Conservation (phyloP, 495 filamentous ascomycete species). For the Schizothecium vesticola region DNA sequence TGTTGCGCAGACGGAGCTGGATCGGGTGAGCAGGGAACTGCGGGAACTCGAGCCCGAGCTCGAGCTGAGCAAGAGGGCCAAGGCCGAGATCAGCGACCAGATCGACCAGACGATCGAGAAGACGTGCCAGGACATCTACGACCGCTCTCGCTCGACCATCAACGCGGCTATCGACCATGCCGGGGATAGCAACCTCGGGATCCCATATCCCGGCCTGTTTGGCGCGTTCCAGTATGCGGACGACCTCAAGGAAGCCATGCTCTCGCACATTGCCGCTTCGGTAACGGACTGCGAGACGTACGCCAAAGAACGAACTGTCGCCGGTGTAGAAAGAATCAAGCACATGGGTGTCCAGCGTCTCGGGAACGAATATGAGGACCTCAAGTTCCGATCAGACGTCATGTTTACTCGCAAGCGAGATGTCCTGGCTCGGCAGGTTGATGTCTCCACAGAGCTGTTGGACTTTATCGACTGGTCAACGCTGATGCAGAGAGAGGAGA, state of each 20-base stretch:
- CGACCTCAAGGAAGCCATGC: constrained; percentile 85
- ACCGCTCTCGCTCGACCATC: constrained; percentile 69
- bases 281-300: constrained; percentile 78
- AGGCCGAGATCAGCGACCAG: constrained; percentile 72
- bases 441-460: constrained; percentile 79
- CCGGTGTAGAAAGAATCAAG: constrained; percentile 83
- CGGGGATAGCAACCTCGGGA: constrained; percentile 71
- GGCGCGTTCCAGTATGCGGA: constrained; percentile 88
- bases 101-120: constrained; percentile 78
- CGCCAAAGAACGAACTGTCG: constrained; percentile 69
- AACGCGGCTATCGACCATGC: constrained; percentile 64
- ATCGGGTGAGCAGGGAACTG: constrained; percentile 75
- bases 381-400: constrained; percentile 79
- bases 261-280: constrained; percentile 73
- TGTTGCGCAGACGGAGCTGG: constrained; percentile 77
- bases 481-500: constrained; percentile 86
- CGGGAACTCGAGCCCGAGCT: constrained; percentile 78
- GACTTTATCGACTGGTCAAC: constrained; percentile 88
- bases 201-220: constrained; percentile 81
- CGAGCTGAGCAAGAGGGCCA: constrained; percentile 76
- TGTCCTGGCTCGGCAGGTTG: constrained; percentile 72
- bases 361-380: constrained; percentile 74
- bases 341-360: constrained; percentile 83
- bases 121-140: constrained; percentile 78
- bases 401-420: constrained; percentile 88